Evolutionary conservation across 2,329 filamentous ascomycete genomes (phyloP).

Genomic region (Cladobotryum protrusum): DNA sequence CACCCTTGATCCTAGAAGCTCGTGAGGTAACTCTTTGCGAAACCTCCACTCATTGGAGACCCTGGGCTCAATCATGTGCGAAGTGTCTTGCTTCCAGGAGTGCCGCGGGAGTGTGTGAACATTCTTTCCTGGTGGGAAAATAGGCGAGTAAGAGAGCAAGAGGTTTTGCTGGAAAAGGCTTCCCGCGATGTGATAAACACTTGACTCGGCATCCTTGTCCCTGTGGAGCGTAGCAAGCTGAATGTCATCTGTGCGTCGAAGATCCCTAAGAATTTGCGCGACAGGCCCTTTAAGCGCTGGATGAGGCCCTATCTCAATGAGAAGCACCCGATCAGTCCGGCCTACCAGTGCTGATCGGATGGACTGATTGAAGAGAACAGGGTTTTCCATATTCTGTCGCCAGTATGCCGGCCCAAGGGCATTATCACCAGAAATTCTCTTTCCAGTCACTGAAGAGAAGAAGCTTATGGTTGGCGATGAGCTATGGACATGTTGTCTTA

Average conservation of each 20-base stretch:
- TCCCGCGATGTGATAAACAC: constrained; percentile 21
- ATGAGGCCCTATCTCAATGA: constrained; percentile 20
- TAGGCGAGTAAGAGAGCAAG: constrained; percentile 10
- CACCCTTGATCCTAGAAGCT: constrained; percentile 25
- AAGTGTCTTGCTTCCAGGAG: constrained; percentile 30
- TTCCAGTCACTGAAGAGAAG: constrained; percentile 26
- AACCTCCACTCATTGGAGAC: constrained; percentile 25
- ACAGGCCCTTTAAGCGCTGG: constrained; percentile 12
- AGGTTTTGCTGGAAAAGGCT: constrained; percentile 14
- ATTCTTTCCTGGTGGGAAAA: constrained; percentile 9
- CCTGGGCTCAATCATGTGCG: constrained; percentile 28
- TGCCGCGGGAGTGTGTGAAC: constrained; percentile 29
- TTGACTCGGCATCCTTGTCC: constrained; percentile 10
- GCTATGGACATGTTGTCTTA: constrained; percentile 4
- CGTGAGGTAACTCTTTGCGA: constrained; percentile 28
- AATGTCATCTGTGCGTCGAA: neutral
- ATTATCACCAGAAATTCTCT: constrained; percentile 15
- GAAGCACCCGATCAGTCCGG: neutral
- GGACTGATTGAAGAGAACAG: constrained; percentile 21
- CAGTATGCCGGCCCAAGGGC: constrained; percentile 21
- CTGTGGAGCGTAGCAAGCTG: constrained; percentile 16
- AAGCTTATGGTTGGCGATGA: constrained; percentile 7
- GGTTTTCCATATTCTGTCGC: constrained; percentile 24
- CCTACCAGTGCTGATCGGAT: constrained; percentile 4
- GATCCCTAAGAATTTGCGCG: constrained; percentile 10